Evolutionary conservation across 352 stramenopile species (phyloP).

Genomic region (Phytopythium delawarense): DNA sequence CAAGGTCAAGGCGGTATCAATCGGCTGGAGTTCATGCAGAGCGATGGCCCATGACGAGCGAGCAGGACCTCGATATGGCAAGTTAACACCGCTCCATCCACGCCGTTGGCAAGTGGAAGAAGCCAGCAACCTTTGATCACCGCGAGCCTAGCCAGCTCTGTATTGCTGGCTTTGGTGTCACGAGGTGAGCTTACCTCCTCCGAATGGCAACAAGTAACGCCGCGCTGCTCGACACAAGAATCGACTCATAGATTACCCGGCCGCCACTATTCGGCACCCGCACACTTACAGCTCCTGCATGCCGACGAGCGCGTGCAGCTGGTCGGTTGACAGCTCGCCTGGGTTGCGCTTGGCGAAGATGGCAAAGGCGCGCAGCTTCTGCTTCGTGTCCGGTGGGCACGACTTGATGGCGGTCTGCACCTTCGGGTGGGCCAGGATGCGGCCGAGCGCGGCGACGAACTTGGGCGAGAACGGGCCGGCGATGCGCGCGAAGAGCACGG

Average conservation of each 20-base stretch:
- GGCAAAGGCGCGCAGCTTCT: slow-evolving; percentile 67
- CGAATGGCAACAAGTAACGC: neutral
- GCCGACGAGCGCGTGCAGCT: slow-evolving; percentile 53
- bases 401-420: slow-evolving; percentile 81
- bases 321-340: slow-evolving; percentile 49
- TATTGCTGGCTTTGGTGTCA: too few species aligned
- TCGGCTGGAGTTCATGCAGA: too few species aligned
- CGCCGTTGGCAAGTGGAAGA: too few species aligned
- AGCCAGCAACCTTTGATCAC: too few species aligned
- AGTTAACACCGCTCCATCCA: too few species aligned
- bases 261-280: neutral
- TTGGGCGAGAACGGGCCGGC: slow-evolving; percentile 72
- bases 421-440: slow-evolving; percentile 81
- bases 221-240: neutral
- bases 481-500: slow-evolving; percentile 71
- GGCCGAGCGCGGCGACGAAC: slow-evolving; percentile 63
- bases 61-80: too few species aligned
- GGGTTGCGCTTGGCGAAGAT: slow-evolving; percentile 67
- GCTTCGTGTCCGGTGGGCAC: slow-evolving; percentile 69
- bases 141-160: too few species aligned
- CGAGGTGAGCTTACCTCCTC: neutral
- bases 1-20: too few species aligned
- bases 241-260: slow-evolving; percentile 2
- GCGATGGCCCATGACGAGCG: too few species aligned
- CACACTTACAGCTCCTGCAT: slow-evolving; percentile 30